These are phyloP conservation scores for Pachysandra terminalis DNA, from an alignment of 164 flowering plant genomes.

Conservation along the genomic window DNA sequence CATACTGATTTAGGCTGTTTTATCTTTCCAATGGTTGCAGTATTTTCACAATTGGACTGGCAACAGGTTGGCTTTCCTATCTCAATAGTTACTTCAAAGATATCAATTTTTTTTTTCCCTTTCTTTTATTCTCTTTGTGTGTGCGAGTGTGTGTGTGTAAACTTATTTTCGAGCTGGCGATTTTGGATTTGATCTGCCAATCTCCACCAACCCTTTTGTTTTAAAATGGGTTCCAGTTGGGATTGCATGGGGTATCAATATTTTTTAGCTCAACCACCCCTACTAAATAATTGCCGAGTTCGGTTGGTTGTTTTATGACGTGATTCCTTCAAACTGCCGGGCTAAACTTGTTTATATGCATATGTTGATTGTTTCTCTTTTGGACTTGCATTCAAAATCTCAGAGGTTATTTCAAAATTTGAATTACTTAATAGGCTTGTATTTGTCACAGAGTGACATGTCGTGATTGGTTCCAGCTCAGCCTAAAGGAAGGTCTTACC, in stretches of 20 bases:
- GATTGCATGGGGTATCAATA: too few relatives aligned
- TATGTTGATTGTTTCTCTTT: background rate
- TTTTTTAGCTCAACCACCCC: too few relatives aligned
- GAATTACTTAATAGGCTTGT: slow-evolving; percentile 17
- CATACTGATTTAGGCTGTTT: background rate
- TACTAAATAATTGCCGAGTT: too few relatives aligned
- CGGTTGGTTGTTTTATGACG: too few relatives aligned
- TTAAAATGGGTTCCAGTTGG: too few relatives aligned
- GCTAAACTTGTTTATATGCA: too few relatives aligned
- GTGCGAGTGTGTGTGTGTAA: too few relatives aligned
- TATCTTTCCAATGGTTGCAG: slow-evolving; percentile 41
- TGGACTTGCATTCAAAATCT: background rate
- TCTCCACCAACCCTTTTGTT: too few relatives aligned
- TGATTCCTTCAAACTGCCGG: background rate
- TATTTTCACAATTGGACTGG: slow-evolving; percentile 99
- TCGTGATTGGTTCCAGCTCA: slow-evolving; percentile 99
- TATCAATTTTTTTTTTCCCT: background rate
- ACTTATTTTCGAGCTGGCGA: too few relatives aligned
- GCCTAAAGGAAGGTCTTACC: slow-evolving; percentile 96
- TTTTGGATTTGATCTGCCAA: too few relatives aligned
- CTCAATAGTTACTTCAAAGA: background rate
- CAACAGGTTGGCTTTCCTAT: slow-evolving; percentile 63
- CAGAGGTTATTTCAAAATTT: slow-evolving; percentile 99
- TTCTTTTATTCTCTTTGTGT: slow-evolving; percentile 11
- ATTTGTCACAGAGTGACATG: slow-evolving; percentile 99